Conservation (phyloP, 148 eudicot species). For the Pharnaceum exiguum region DNA sequence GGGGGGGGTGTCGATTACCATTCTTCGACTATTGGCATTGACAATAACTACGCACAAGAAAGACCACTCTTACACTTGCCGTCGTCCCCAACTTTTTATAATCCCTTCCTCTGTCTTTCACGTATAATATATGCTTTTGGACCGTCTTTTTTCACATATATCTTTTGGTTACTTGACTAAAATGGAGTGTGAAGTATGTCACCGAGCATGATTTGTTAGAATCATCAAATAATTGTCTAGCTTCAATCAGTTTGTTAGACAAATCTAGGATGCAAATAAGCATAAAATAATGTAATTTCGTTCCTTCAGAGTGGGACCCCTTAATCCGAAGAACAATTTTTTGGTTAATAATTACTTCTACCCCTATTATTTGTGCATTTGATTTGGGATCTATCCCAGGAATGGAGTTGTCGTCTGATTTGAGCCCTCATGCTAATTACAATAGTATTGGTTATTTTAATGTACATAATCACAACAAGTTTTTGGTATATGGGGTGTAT, state of each 20-base stretch:
- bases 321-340: slow-evolving; percentile 16
- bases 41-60: slow-evolving; percentile 17
- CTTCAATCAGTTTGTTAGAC: slow-evolving; percentile 33
- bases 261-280: slow-evolving; percentile 27
- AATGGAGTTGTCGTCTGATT: slow-evolving; percentile 11
- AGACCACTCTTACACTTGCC: slow-evolving; percentile 18
- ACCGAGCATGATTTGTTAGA: slow-evolving; percentile 25
- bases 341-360: slow-evolving; percentile 22
- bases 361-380: slow-evolving; percentile 11
- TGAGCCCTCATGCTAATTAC: too few relatives aligned
- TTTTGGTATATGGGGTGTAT: too few relatives aligned
- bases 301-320: slow-evolving; percentile 11
- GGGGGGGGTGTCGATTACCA: too few relatives aligned
- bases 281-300: slow-evolving; percentile 22
- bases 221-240: slow-evolving; percentile 29
- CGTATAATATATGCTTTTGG: slow-evolving; percentile 19
- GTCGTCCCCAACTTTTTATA: slow-evolving; percentile 12
- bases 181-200: slow-evolving; percentile 22
- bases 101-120: slow-evolving; percentile 9
- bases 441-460: too few relatives aligned
- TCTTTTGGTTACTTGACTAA: slow-evolving; percentile 15
- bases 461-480: too few relatives aligned
- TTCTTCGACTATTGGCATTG: slow-evolving; percentile 17
- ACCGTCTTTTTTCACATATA: slow-evolving; percentile 1
- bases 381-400: slow-evolving; percentile 16